phyloP scores from a whole-genome alignment of 208 protist genomes.

The Naegleria lovaniensis region DNA sequence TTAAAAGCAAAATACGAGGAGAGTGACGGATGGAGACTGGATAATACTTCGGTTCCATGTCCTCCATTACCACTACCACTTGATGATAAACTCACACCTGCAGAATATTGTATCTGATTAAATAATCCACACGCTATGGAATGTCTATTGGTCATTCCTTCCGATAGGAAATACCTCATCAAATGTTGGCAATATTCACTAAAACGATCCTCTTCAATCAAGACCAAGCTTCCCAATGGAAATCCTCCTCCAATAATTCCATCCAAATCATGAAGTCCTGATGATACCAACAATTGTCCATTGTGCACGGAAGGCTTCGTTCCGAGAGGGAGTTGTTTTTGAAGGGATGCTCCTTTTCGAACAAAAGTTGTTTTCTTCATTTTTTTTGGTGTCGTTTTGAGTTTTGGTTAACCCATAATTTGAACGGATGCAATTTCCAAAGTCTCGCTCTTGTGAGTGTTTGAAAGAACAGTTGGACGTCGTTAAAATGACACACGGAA shows the following conservation, averaged over 20 bases:
- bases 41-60: no score
- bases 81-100: background rate
- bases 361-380: background rate
- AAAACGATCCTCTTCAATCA: background rate
- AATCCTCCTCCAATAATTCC: slow-evolving; percentile 10
- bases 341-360: background rate
- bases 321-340: background rate
- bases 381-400: background rate
- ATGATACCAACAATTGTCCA: slow-evolving; percentile 3
- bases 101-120: background rate
- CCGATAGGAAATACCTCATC: background rate
- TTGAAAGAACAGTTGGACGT: no score
- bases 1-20: background rate
- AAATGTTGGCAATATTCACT: background rate
- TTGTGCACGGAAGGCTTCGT: slow-evolving; percentile 1
- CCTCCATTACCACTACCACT: no score
- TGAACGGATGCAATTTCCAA: no score
- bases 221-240: background rate
- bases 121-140: background rate
- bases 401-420: no score
- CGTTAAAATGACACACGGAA: no score
- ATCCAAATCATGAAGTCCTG: slow-evolving; percentile 20
- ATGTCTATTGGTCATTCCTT: background rate
- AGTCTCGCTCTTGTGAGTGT: no score
- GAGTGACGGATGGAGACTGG: background rate